These are phyloP conservation scores for Pseudomonodictys pantanalensis DNA, from an alignment of 495 filamentous ascomycete genomes.

Conservation along the genomic window DNA sequence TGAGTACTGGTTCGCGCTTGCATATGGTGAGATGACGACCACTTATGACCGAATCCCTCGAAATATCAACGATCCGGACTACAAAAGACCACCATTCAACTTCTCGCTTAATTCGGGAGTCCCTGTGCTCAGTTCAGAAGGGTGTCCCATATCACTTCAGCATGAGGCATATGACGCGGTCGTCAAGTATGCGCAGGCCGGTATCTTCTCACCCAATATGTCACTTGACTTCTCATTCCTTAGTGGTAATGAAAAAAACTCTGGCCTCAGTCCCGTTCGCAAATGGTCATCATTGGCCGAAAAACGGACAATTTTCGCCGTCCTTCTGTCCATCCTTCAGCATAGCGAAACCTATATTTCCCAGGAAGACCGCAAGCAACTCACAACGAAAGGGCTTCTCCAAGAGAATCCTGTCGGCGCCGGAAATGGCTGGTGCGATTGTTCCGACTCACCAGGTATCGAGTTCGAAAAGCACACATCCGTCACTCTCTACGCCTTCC, in stretches of 20 bases:
- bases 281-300: neutral
- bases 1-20: neutral
- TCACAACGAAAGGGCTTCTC: neutral
- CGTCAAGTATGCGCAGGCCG: neutral
- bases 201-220: neutral
- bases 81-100: neutral
- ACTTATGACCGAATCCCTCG: neutral
- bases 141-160: neutral
- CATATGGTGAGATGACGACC: neutral
- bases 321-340: neutral
- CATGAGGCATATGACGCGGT: neutral
- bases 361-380: neutral
- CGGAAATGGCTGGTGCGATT: neutral
- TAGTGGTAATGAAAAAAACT: neutral
- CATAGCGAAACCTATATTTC: neutral
- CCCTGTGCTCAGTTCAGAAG: neutral
- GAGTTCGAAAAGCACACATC: neutral
- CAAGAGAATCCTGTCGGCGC: neutral
- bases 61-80: neutral
- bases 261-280: neutral
- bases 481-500: neutral
- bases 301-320: neutral
- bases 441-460: neutral
- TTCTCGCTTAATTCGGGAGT: neutral
- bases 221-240: neutral